Conservation (phyloP, 495 filamentous ascomycete genomes). For the Tuber melanosporum region DNA sequence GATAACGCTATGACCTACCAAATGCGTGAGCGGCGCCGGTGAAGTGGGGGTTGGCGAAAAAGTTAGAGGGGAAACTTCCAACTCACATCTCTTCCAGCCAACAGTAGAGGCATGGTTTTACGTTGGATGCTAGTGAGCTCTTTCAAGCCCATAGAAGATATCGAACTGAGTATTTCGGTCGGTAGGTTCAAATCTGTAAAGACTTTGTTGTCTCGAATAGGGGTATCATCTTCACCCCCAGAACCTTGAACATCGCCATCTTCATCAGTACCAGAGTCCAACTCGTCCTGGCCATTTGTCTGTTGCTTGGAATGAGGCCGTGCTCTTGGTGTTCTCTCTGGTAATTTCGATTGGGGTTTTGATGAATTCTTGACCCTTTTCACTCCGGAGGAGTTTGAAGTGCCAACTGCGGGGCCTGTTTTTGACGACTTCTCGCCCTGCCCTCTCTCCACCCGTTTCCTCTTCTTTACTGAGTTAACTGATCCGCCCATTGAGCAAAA, state of each 20-base stretch:
- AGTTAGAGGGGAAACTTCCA: neutral
- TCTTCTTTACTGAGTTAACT: slow-evolving; percentile 22
- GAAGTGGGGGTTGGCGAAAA: neutral
- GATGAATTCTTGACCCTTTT: slow-evolving; percentile 6
- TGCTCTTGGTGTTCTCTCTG: slow-evolving; percentile 9
- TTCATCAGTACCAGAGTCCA: slow-evolving; percentile 9
- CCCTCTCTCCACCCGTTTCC: slow-evolving; percentile 26
- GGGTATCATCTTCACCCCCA: slow-evolving; percentile 9
- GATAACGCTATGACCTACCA: slow-evolving; percentile 33
- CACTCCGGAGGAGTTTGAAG: slow-evolving; percentile 17
- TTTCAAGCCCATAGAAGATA: slow-evolving; percentile 27
- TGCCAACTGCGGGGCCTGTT: slow-evolving; percentile 4
- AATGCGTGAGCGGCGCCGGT: slow-evolving; percentile 12
- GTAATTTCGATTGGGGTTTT: neutral
- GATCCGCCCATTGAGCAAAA: slow-evolving; percentile 22
- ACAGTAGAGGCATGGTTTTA: slow-evolving; percentile 26
- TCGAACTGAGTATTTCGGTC: slow-evolving; percentile 20
- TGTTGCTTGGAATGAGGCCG: slow-evolving; percentile 5
- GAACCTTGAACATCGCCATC: slow-evolving; percentile 9
- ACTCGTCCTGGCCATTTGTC: neutral
- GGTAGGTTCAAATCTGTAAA: slow-evolving; percentile 33
- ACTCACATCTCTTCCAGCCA: slow-evolving; percentile 36
- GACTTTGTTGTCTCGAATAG: neutral
- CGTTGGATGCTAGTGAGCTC: slow-evolving; percentile 30
- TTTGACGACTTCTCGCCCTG: slow-evolving; percentile 14